These are phyloP conservation scores for Arxiozyma bovina DNA, from an alignment of 1,139 yeast genomes.

Conservation along the genomic window DNA sequence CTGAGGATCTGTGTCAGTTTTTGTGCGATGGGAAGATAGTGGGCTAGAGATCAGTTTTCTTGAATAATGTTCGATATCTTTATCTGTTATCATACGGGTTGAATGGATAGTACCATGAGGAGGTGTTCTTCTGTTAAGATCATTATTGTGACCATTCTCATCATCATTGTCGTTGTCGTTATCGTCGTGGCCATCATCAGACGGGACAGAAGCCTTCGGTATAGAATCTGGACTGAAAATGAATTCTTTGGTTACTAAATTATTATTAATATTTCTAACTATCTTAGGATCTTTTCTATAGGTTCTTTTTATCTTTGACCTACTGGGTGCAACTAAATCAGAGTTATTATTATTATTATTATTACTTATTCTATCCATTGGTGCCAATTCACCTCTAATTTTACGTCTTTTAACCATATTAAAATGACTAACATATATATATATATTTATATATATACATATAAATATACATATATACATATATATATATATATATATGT, in stretches of 20 bases:
- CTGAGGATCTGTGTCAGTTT: background rate
- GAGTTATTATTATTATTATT: background rate
- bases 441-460: no score
- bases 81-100: background rate
- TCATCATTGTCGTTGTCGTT: background rate
- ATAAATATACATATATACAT: no score
- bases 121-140: no score
- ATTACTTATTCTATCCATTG: constrained; percentile 1
- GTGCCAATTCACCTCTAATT: background rate
- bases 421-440: background rate
- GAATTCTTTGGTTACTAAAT: constrained; percentile 6
- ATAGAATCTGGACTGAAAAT: constrained; percentile 3
- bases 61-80: background rate
- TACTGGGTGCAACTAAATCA: no score
- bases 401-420: constrained; percentile 1
- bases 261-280: constrained; percentile 5
- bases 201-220: background rate
- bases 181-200: background rate
- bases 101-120: background rate
- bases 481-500: no score
- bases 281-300: constrained; percentile 9
- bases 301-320: constrained; percentile 5
- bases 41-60: background rate
- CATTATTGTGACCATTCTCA: no score
- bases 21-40: background rate